Percentiles rank a stretch among this genome's conserved stretches.
phyloP scores from a whole-genome alignment of 208 protist species.

The Leishmania braziliensis region DNA sequence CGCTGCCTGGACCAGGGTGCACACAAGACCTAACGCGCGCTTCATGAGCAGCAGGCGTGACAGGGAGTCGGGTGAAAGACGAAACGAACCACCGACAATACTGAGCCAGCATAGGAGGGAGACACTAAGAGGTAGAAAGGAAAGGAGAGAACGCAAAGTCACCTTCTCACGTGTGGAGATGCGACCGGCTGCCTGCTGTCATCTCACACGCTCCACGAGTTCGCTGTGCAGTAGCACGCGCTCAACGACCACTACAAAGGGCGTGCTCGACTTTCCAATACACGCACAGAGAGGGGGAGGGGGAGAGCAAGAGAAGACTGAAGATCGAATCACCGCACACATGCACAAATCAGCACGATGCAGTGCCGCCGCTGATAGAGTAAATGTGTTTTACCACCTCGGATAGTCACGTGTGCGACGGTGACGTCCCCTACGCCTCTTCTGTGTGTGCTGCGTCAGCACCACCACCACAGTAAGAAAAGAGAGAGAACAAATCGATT shows the following conservation, averaged over 20 bases:
- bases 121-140: background rate
- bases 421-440: background rate
- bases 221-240: background rate
- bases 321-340: background rate
- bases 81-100: background rate
- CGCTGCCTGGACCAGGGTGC: slow-evolving; percentile 1
- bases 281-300: background rate
- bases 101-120: background rate
- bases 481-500: no score
- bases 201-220: background rate
- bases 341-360: background rate
- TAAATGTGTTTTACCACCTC: background rate
- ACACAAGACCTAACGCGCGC: background rate
- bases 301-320: background rate
- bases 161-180: background rate
- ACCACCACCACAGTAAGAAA: background rate
- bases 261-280: no score
- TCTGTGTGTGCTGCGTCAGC: background rate
- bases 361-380: background rate
- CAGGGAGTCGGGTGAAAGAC: background rate
- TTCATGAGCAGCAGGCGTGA: background rate
- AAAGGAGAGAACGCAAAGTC: background rate
- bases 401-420: background rate
- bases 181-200: background rate
- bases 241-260: background rate